Base-by-base conservation (phyloP, 2,329 filamentous ascomycete genomes). In the Neofusicoccum ribis region DNA sequence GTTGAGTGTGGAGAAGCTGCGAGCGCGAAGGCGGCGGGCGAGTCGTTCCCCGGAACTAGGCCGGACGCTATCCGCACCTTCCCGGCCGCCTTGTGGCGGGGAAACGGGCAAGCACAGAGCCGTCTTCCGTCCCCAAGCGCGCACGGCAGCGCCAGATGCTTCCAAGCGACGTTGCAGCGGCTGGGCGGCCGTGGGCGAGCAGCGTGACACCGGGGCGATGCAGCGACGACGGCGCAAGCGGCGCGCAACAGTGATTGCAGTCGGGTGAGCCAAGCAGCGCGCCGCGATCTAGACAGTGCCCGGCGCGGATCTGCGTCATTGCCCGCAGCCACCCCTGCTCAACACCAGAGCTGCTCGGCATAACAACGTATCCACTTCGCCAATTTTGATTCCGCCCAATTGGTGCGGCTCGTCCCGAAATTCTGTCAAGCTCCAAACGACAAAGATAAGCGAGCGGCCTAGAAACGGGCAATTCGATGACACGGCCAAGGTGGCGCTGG, bases 331-430 rank as follows among this genome's bases (percentile, higher is more conserved):
- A 44, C 41, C 54, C 54, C 54, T 59, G 54, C 56, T 47, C 31
- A 60, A 60, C 56, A 60, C 56, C 56, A 60, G n/a, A 43, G 23
- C 44, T 15, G 43, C n/a, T 60, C 56, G 41, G 56, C 56, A 60
- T 60, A 36, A 60, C 43, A 37, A 60, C 56, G 56, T 60, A 60
- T 60, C 41, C 56, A 60, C 56, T 52, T 20, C 37, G 54, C 56
- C 49, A 47, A 60, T 49, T 60, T 60, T 47, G 56, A 37, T 15
- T 8, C 9, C 14, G 39, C 41, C n/a, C 56, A 60, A 60, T 60
- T 60, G 56, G 56, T 20, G 31, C 56, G 56, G 41, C 17, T 47
- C 43, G 43, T 46, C 11, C 56, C 56, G 56, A 36, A 14, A 31
- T 46, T 11, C 39, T n/a, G 39, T 37, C 27, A 36, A 31, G 43